Percentiles rank a stretch among this genome's conserved stretches.
Conservation (phyloP, 331 rosid genomes). For the Acacia pycnantha region DNA sequence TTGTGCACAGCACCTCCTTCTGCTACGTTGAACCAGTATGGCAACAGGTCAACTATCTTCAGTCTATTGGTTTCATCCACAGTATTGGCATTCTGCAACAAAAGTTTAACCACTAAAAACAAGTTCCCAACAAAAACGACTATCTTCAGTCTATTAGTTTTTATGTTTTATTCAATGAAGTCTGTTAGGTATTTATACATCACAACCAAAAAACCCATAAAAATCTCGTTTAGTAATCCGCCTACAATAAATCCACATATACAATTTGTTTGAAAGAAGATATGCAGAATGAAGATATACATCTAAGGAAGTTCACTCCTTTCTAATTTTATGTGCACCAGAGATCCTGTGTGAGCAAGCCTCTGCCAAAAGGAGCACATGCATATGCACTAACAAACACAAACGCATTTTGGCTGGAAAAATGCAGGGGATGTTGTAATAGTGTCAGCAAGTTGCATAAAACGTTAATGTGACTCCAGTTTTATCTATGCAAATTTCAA, state of each 20-base stretch:
- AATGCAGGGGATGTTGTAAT: neutral
- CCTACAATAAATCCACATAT: neutral
- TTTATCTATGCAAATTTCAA: neutral
- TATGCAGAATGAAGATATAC: neutral
- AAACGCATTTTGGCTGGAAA: neutral
- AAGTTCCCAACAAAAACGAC: slow-evolving; percentile 7
- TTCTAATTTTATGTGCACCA: neutral
- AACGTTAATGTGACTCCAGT: neutral
- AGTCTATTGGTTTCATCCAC: slow-evolving; percentile 44
- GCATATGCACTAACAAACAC: neutral
- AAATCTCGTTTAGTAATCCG: neutral
- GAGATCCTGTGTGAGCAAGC: neutral
- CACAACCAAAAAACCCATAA: slow-evolving; percentile 1
- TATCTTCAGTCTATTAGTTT: neutral
- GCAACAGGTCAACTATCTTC: slow-evolving; percentile 77
- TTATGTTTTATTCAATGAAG: neutral
- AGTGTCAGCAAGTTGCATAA: neutral
- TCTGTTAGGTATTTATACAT: neutral
- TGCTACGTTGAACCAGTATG: slow-evolving; percentile 83
- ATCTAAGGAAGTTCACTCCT: neutral
- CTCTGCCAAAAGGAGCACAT: neutral
- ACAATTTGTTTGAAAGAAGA: neutral
- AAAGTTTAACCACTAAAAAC: slow-evolving; percentile 16
- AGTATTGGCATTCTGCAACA: slow-evolving; percentile 47
- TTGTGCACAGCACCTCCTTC: slow-evolving; percentile 86